These are phyloP conservation scores for Mortierella hygrophila DNA, from an alignment of 192 early-diverging fungal genomes.

Conservation along the genomic window DNA sequence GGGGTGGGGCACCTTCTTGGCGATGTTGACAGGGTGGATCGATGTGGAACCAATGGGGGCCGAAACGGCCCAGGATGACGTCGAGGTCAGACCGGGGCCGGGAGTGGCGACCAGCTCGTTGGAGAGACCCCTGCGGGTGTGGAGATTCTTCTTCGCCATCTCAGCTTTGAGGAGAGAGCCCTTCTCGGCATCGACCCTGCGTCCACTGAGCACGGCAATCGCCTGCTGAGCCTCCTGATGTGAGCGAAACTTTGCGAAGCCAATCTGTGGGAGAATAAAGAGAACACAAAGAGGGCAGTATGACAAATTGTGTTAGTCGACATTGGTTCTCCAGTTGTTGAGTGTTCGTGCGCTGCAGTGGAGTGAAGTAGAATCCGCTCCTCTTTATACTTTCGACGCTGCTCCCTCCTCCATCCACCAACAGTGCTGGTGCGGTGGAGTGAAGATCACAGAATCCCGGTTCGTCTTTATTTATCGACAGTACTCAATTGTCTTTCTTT, in stretches of 20 bases:
- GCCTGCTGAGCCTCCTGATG: constrained; percentile 93
- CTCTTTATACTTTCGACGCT: too few species aligned
- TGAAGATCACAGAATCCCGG: too few species aligned
- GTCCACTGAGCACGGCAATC: constrained; percentile 90
- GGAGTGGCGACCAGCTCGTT: constrained; percentile 55
- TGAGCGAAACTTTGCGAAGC: constrained; percentile 97
- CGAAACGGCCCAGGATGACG: constrained; percentile 18
- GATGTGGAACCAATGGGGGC: constrained; percentile 52
- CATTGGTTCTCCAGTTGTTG: not conserved
- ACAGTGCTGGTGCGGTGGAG: too few species aligned
- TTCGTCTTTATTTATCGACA: too few species aligned
- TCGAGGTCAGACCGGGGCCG: constrained; percentile 13
- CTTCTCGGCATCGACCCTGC: constrained; percentile 91
- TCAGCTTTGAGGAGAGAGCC: constrained; percentile 94
- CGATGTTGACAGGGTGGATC: constrained; percentile 49
- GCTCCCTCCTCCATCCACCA: too few species aligned
- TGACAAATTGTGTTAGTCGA: constrained; percentile 1
- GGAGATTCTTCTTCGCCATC: constrained; percentile 99
- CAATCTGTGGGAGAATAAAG: constrained; percentile 77
- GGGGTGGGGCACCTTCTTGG: constrained; percentile 38
- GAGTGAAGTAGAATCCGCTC: not conserved
- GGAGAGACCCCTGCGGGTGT: constrained; percentile 87
- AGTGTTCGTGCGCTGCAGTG: too few species aligned
- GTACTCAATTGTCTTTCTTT: too few species aligned
- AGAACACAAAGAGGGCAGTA: not conserved